Conservation (phyloP, 306 rosid species). For the Hippophae tibetana region DNA sequence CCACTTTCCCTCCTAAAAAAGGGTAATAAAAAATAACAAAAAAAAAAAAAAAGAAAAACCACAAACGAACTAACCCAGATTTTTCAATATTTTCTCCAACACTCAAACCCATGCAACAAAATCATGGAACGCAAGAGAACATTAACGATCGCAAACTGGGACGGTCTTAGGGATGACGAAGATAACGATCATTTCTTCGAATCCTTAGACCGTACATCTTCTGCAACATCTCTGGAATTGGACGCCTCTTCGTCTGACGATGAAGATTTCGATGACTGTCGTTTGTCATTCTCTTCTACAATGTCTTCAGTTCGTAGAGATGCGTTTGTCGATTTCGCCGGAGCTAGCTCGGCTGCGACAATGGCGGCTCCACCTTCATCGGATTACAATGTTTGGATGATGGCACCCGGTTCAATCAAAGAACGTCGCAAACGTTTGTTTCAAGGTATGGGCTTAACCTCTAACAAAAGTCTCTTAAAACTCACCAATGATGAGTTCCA, state of each 20-base stretch:
- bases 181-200: conserved; percentile 60
- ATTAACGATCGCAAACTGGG: conserved; percentile 46
- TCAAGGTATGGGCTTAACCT: conserved; percentile 55
- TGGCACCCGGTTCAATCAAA: conserved; percentile 52
- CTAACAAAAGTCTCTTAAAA: conserved; percentile 28
- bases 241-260: conserved; percentile 36
- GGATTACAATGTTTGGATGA: conserved; percentile 71
- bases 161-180: conserved; percentile 38
- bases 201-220: conserved; percentile 29
- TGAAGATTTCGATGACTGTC: conserved; percentile 37
- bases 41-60: background rate
- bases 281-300: conserved; percentile 53
- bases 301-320: conserved; percentile 27
- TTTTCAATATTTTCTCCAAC: background rate
- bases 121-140: conserved; percentile 42
- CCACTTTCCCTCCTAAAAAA: conserved; percentile 18
- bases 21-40: background rate
- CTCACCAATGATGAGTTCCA: conserved; percentile 9
- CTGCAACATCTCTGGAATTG: conserved; percentile 26
- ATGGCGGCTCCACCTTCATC: background rate
- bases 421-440: conserved; percentile 50
- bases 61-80: background rate
- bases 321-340: conserved; percentile 5
- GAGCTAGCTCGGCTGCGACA: background rate
- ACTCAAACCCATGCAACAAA: conserved; percentile 4